Percentiles rank a stretch among this genome's conserved stretches.
These are phyloP conservation scores for Abortiporus biennis DNA, from an alignment of 1,284 basidiomycete species.

Conservation along the genomic window DNA sequence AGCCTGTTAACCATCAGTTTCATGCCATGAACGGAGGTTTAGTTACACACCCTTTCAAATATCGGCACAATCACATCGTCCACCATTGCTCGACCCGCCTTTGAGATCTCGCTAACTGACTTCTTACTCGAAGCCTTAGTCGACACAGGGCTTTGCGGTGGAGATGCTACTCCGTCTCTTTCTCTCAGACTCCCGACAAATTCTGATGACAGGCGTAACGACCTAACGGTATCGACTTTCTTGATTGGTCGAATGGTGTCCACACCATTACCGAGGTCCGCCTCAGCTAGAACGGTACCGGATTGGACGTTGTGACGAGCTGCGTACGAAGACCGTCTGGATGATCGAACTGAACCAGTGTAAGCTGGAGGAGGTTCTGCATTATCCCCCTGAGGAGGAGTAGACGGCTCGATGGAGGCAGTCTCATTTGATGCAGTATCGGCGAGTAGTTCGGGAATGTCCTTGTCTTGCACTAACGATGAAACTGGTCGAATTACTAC, in stretches of 20 bases:
- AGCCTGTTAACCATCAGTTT: constrained; percentile 35
- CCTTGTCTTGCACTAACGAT: constrained; percentile 29
- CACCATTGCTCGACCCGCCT: constrained; percentile 67
- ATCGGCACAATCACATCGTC: constrained; percentile 80
- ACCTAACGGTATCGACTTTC: constrained; percentile 78
- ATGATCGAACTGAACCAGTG: constrained; percentile 35
- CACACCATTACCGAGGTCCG: constrained; percentile 78
- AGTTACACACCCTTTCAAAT: constrained; percentile 54
- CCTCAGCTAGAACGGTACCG: constrained; percentile 75
- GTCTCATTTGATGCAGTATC: constrained; percentile 32
- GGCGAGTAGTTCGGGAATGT: constrained; percentile 35
- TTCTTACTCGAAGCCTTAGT: constrained; percentile 37
- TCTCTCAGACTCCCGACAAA: constrained; percentile 70
- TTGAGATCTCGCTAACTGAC: constrained; percentile 47
- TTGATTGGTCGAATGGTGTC: constrained; percentile 91
- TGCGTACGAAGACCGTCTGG: constrained; percentile 62
- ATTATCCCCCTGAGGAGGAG: constrained; percentile 23
- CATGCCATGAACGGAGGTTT: background rate
- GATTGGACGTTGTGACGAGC: constrained; percentile 58
- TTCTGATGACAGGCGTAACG: constrained; percentile 74
- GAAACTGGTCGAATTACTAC: constrained; percentile 52
- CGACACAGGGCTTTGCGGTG: constrained; percentile 39
- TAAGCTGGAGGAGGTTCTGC: constrained; percentile 30
- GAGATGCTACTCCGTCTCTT: constrained; percentile 19
- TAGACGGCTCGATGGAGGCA: constrained; percentile 19